These are phyloP conservation scores for Fremontodendron californicum DNA, from an alignment of 345 rosid species.

Conservation along the genomic window DNA sequence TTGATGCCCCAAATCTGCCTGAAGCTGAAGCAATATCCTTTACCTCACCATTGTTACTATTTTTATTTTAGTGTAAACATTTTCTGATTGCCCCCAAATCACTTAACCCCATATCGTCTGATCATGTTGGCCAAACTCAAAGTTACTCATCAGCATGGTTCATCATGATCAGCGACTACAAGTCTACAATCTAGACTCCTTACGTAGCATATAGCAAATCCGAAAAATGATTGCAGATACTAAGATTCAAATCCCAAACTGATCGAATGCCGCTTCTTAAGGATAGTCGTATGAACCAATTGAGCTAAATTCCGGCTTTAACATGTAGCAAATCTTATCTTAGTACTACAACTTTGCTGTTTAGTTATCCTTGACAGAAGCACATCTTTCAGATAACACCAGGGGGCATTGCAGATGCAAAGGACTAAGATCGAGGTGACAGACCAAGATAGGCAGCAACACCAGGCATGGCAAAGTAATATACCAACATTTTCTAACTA, in stretches of 20 bases:
- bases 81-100: background rate
- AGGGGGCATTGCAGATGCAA: slow-evolving; percentile 85
- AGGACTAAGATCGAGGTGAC: slow-evolving; percentile 45
- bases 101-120: background rate
- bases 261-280: too few species aligned
- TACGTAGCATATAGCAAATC: too few species aligned
- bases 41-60: too few species aligned
- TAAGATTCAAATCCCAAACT: too few species aligned
- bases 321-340: background rate
- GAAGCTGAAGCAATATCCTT: slow-evolving; percentile 96
- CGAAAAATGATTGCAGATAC: too few species aligned
- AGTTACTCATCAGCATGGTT: background rate
- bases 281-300: too few species aligned
- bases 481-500: background rate
- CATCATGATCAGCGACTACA: background rate
- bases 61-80: background rate
- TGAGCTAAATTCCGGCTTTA: background rate
- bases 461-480: background rate
- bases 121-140: background rate
- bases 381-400: slow-evolving; percentile 75
- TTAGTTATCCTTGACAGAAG: slow-evolving; percentile 43
- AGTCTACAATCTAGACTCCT: too few species aligned
- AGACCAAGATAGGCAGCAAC: background rate
- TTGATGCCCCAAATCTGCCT: slow-evolving; percentile 66
- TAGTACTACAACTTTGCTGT: background rate